Conservation (phyloP, 176 grass and related monocot genomes). For the Eleusine indica region DNA sequence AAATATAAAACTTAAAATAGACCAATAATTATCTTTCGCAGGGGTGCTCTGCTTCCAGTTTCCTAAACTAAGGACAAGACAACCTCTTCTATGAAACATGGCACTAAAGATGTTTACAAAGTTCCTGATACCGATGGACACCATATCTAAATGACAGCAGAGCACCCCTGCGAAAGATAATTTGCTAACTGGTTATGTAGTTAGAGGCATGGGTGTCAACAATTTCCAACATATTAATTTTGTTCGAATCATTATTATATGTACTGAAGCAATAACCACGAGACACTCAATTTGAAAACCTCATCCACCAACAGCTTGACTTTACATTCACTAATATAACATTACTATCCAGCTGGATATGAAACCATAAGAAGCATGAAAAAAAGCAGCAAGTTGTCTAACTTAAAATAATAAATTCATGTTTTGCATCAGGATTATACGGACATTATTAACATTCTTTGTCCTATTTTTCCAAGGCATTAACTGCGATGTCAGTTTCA, state of each 20-base stretch:
- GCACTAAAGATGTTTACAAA: background rate
- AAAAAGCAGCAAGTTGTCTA: background rate
- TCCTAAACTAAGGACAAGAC: background rate
- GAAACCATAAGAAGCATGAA: constrained; percentile 1
- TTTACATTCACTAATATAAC: constrained; percentile 6
- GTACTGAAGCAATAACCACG: background rate
- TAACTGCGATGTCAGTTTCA: constrained; percentile 5
- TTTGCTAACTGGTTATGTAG: background rate
- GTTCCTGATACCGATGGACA: background rate
- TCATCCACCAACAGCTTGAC: background rate
- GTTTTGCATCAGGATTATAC: background rate
- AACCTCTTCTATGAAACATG: background rate
- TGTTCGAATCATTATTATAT: background rate
- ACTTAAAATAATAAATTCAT: constrained; percentile 24
- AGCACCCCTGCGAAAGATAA: background rate
- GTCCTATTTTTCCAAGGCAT: background rate
- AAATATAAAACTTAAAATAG: background rate
- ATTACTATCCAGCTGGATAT: constrained; percentile 12
- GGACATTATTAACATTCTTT: background rate
- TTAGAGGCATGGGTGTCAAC: constrained; percentile 8
- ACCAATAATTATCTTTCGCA: background rate
- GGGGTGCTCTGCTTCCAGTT: too few species aligned
- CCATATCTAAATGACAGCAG: background rate
- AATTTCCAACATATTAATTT: background rate
- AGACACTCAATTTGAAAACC: background rate